Evolutionary conservation across 176 grass and related monocot species (phyloP), one percentile per base, ranked within the genome.

Genomic region (Microstegium vimineum): DNA sequence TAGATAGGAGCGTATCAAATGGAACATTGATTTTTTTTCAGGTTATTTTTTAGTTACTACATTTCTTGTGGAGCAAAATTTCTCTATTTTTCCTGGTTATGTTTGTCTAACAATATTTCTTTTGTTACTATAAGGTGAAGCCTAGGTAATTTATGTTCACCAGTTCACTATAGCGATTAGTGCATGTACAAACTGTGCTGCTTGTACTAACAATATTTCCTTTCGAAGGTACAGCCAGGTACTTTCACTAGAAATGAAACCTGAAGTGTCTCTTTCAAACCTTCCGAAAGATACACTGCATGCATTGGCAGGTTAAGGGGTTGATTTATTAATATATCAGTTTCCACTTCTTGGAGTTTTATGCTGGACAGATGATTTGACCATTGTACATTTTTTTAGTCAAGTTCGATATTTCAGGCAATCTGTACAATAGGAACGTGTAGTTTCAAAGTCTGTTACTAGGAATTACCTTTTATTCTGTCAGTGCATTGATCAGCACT

Each of bases 191-290:
- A 59, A 73, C n/a, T 43, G 5, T 77, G 18, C 54, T 14, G 17
- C 2, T 57, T 78, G 42, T 56, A 52, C 45, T 17, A 7, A 17
- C 22, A 18, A 6, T 33, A 42, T 43, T 67, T 84, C 61, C 23
- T 71, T 71, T 78, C 25, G 71, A 78, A 62, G 36, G 15, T 45
- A 51, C 20, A 41, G 1, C 41, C 33, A 42, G 10, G 65, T 34
- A 65, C 71, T 23, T 72, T 65, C 68, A 35, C 26, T 73, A 45
- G 20, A 83, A 73, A 25, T 43, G 35, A 57, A 79, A 45, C 43
- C 20, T 72, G 33, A 62, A 71, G 69, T 14, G 9, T 71, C 2
- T 80, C 34, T 83, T 83, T 72, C 14, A 72, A 51, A 87, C 31
- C 35, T 72, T 34, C 2, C 22, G n/a, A 10, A 47, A 6, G 36